Conservation (phyloP, 768 basidiomycete species). For the Boletus rubroflammeus region DNA sequence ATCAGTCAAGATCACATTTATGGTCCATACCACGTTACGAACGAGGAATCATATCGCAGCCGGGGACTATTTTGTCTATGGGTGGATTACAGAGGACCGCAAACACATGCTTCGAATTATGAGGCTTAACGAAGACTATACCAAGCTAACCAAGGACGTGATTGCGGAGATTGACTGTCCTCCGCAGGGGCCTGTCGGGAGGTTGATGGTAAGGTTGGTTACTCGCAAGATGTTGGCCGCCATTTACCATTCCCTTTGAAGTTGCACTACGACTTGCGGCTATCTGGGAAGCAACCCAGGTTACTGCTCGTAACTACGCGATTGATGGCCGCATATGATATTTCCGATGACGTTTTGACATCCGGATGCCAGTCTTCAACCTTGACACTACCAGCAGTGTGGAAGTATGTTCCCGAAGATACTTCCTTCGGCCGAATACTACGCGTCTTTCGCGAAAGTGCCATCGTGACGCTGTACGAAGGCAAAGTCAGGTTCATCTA, state of each 20-base stretch:
- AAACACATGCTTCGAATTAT: slow-evolving; percentile 29
- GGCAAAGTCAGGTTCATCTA: slow-evolving; percentile 25
- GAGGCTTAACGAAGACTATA: slow-evolving; percentile 28
- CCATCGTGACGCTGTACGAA: slow-evolving; percentile 26
- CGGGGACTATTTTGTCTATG: slow-evolving; percentile 27
- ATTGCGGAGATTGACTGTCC: slow-evolving; percentile 29
- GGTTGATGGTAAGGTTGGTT: slow-evolving; percentile 20
- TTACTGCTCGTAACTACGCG: slow-evolving; percentile 26
- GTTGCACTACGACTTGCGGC: slow-evolving; percentile 29
- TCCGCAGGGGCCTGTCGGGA: slow-evolving; percentile 23
- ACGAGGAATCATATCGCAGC: slow-evolving; percentile 26
- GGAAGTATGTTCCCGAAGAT: slow-evolving; percentile 20
- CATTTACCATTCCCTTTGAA: slow-evolving; percentile 2
- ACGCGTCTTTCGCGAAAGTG: slow-evolving; percentile 25
- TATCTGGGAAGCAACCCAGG: slow-evolving; percentile 24
- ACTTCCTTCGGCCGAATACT: slow-evolving; percentile 29
- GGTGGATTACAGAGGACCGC: slow-evolving; percentile 30
- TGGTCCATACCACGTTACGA: slow-evolving; percentile 19
- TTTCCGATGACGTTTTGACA: slow-evolving; percentile 18
- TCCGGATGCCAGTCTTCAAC: slow-evolving; percentile 7
- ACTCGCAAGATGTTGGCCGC: background rate
- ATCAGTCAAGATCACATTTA: slow-evolving; percentile 25
- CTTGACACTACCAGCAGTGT: slow-evolving; percentile 11
- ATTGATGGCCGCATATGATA: slow-evolving; percentile 28
- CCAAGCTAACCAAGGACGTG: slow-evolving; percentile 18